Conservation (phyloP, 2,329 filamentous ascomycete species). For the Xylariaceae sp. region DNA sequence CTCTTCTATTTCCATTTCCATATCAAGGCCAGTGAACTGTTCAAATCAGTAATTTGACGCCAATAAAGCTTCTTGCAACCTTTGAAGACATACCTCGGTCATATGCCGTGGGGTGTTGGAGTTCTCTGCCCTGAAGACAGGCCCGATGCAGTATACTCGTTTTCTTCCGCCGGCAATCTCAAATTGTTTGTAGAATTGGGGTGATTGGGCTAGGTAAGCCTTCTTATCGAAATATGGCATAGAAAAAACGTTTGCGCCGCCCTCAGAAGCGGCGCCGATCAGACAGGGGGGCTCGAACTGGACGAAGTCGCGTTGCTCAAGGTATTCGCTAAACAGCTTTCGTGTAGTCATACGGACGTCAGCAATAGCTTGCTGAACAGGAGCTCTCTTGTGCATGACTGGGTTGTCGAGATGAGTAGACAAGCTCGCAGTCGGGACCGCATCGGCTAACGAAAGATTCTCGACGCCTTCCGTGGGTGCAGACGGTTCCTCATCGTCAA, state of each 20-base stretch:
- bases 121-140: slow-evolving; percentile 86
- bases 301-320: slow-evolving; percentile 75
- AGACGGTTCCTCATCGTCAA: slow-evolving; percentile 60
- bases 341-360: slow-evolving; percentile 63
- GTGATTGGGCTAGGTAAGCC: slow-evolving; percentile 80
- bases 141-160: slow-evolving; percentile 78
- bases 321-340: slow-evolving; percentile 78
- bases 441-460: slow-evolving; percentile 46
- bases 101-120: slow-evolving; percentile 84
- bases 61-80: not conserved
- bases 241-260: slow-evolving; percentile 89
- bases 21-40: slow-evolving; percentile 82
- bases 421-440: slow-evolving; percentile 75
- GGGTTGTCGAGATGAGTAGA: slow-evolving; percentile 89
- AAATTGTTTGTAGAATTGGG: slow-evolving; percentile 88
- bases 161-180: slow-evolving; percentile 81
- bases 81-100: slow-evolving; percentile 67
- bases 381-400: slow-evolving; percentile 88
- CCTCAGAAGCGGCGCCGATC: slow-evolving; percentile 88
- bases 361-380: slow-evolving; percentile 83
- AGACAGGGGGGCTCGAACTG: slow-evolving; percentile 90
- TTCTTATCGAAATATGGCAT: slow-evolving; percentile 87
- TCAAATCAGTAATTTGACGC: slow-evolving; percentile 16
- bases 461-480: slow-evolving; percentile 45
- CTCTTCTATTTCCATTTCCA: slow-evolving; percentile 87